Evolutionary conservation across 23 red algal species (phyloP), one percentile per base, ranked within the genome.

Genomic region (Gracilaria vermiculophylla): DNA sequence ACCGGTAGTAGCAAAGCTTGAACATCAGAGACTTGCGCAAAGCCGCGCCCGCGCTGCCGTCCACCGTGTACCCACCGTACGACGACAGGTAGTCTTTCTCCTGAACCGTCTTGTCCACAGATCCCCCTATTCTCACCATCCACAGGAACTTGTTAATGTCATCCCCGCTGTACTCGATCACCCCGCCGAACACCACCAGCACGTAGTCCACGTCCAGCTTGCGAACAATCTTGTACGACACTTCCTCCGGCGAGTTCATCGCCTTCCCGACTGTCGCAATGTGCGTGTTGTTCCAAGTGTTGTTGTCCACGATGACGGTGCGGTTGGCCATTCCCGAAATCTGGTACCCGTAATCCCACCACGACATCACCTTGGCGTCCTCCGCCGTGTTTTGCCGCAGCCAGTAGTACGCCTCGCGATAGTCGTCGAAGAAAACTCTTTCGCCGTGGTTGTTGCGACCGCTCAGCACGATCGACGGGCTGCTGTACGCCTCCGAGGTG

Each of bases 341-440:
- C 85, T 99, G 97, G 65, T 99, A 99, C 27, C 97, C 97, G 69
- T 99, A 99, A 53, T 99, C 97, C 97, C 97, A 99, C 97, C 97
- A 99, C 11, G 90, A 94, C 92, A 93, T 89, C 33, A 99, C 81
- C 84, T 95, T 99, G 9, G 82, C 93, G 62, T 99, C 92, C 34
- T 77, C 73, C 9, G 62, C 58, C 28, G 97, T 94, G 78, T 99
- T 99, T 60, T 94, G 92, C 17, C 97, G 79, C 62, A 99, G 92
- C 97, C 97, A 99, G 51, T 95, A 99, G 82, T 99, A 99, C 11
- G 86, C 97, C 75, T 93, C 97, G 17, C 97, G 92, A 37, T 94
- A 99, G 64, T 95, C 97, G 80, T 95, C 97, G 82, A 99, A 92
- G 80, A 99, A 93, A 21, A 99, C 72, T 12, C 97, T 89, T 25